These are phyloP conservation scores for Scutellaria galericulata DNA, from an alignment of 257 asterid species.

Conservation along the genomic window DNA sequence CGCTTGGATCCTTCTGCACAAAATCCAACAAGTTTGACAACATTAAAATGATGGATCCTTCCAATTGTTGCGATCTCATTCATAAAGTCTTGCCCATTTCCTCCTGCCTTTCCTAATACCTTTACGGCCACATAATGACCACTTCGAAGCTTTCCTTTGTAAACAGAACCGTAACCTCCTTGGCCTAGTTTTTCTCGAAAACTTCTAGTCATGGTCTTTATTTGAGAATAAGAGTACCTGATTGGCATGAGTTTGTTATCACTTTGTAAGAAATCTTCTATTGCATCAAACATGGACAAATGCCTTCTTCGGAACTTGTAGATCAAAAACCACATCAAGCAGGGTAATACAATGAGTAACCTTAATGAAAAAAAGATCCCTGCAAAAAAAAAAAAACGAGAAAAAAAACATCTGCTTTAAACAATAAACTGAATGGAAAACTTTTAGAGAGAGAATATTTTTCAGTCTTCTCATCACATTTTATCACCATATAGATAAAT, in stretches of 20 bases:
- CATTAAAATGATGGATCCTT: conserved; percentile 25
- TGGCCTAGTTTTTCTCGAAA: conserved; percentile 44
- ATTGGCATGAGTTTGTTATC: conserved; percentile 40
- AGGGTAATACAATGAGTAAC: conserved; percentile 2
- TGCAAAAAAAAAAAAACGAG: neutral
- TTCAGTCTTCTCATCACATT: too few relatives aligned
- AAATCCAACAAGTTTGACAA: conserved; percentile 4
- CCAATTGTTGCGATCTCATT: conserved; percentile 44
- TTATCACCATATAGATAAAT: neutral
- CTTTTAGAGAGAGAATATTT: neutral
- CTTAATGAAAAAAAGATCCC: neutral
- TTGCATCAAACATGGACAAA: conserved; percentile 32
- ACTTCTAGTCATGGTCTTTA: conserved; percentile 38
- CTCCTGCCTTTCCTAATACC: conserved; percentile 26
- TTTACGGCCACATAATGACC: conserved; percentile 48
- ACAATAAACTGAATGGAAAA: too few relatives aligned
- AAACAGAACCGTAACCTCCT: conserved; percentile 47
- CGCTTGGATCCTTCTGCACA: conserved; percentile 15
- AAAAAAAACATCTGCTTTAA: too few relatives aligned
- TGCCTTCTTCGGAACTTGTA: conserved; percentile 36
- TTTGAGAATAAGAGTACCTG: conserved; percentile 42
- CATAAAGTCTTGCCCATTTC: conserved; percentile 43
- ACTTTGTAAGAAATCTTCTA: conserved; percentile 32
- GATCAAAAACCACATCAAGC: neutral
- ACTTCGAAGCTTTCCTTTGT: conserved; percentile 48